Conservation (phyloP, 495 filamentous ascomycete genomes). For the Aspergillus steynii region DNA sequence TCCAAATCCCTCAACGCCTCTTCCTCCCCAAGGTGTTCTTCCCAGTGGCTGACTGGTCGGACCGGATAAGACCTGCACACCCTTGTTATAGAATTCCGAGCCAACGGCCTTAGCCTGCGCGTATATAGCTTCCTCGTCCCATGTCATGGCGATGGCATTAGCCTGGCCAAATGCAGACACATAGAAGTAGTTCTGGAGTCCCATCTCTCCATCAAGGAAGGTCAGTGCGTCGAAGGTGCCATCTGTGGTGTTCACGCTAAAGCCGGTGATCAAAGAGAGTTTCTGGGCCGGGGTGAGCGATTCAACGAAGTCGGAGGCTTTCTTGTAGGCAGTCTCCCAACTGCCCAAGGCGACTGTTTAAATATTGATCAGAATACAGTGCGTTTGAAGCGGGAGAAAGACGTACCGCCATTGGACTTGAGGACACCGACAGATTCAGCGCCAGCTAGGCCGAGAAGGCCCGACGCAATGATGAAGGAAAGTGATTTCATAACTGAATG, state of each 20-base stretch:
- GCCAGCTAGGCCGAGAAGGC: no score
- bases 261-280: constrained; percentile 82
- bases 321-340: constrained; percentile 68
- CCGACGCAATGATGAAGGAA: no score
- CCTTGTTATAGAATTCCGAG: constrained; percentile 51
- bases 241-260: constrained; percentile 47
- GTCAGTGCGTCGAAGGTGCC: constrained; percentile 17
- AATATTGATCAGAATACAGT: no score
- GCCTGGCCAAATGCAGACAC: constrained; percentile 61
- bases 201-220: constrained; percentile 46
- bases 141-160: constrained; percentile 61
- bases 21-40: constrained; percentile 65
- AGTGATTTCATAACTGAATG: no score
- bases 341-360: not conserved
- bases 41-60: constrained; percentile 71
- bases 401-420: no score
- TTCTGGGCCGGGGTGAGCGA: constrained; percentile 63
- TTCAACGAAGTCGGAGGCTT: constrained; percentile 71
- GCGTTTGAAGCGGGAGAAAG: no score
- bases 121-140: constrained; percentile 57
- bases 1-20: constrained; percentile 64
- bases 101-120: constrained; percentile 51
- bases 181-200: constrained; percentile 65
- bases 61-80: constrained; percentile 54
- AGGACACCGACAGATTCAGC: no score